Percentiles rank a stretch among this genome's conserved stretches.
phyloP scores from a whole-genome alignment of 805 yeast species.

The Candida manassasensis region DNA sequence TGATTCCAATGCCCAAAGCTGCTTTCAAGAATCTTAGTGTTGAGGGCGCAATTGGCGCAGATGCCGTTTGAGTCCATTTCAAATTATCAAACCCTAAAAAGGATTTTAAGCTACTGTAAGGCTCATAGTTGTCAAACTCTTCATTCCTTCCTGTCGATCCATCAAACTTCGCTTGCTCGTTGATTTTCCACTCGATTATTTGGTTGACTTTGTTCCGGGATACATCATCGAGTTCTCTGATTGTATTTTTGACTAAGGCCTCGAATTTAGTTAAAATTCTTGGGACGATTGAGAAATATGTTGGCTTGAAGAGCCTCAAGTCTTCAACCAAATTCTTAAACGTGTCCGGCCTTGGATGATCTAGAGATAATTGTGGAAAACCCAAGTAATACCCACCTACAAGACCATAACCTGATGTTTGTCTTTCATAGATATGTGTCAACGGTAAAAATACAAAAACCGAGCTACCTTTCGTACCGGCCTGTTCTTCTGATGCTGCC shows the following conservation, averaged over 20 bases:
- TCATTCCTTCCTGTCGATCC: constrained; percentile 33
- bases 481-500: constrained; percentile 8
- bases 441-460: constrained; percentile 42
- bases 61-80: constrained; percentile 35
- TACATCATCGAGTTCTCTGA: constrained; percentile 17
- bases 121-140: constrained; percentile 22
- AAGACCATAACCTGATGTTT: constrained; percentile 38
- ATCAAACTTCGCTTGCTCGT: constrained; percentile 41
- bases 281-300: constrained; percentile 55
- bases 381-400: constrained; percentile 47
- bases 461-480: constrained; percentile 23
- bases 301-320: constrained; percentile 50
- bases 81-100: constrained; percentile 32
- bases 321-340: constrained; percentile 50
- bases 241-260: constrained; percentile 46
- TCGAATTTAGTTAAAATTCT: constrained; percentile 59
- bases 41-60: constrained; percentile 65
- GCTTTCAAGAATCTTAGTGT: constrained; percentile 58
- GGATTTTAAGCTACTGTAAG: constrained; percentile 26
- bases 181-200: constrained; percentile 20
- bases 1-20: constrained; percentile 49
- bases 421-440: constrained; percentile 56
- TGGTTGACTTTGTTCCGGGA: constrained; percentile 22
- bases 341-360: constrained; percentile 12
- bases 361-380: constrained; percentile 35